Percentiles rank a stretch among this genome's conserved stretches.
These are phyloP conservation scores for Trichoderma parareesei DNA, from an alignment of 495 filamentous ascomycete species.

Conservation along the genomic window DNA sequence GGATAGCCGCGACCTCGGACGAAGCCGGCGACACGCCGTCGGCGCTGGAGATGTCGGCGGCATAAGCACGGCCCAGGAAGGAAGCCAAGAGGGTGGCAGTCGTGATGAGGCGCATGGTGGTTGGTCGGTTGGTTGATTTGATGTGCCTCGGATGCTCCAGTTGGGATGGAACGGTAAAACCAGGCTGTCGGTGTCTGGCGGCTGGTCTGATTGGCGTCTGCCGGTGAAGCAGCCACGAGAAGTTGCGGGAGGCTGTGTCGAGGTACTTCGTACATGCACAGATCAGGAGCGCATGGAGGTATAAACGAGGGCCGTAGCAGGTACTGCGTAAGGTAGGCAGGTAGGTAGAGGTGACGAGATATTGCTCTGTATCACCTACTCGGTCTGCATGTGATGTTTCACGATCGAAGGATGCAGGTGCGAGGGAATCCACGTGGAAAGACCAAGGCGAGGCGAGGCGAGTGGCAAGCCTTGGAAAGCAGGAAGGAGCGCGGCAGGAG, in stretches of 20 bases:
- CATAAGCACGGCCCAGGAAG: background rate
- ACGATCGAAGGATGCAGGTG: background rate
- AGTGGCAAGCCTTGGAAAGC: background rate
- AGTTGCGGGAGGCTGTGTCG: too few species aligned
- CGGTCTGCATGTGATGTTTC: too few species aligned
- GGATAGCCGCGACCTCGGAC: slow-evolving; percentile 3
- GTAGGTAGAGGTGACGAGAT: too few species aligned
- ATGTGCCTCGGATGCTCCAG: background rate
- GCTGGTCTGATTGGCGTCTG: background rate
- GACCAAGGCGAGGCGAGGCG: background rate
- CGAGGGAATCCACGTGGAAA: background rate
- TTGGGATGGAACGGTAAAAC: background rate
- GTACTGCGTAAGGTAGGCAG: too few species aligned
- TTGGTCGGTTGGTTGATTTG: too few species aligned
- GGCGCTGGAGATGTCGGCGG: background rate
- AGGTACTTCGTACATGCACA: too few species aligned
- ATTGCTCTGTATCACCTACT: too few species aligned
- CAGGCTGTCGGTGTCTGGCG: background rate
- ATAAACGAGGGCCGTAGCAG: too few species aligned
- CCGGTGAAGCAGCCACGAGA: too few species aligned
- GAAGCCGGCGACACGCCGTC: background rate
- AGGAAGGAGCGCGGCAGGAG: background rate
- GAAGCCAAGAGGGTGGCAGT: slow-evolving; percentile 4
- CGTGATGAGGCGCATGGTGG: background rate
- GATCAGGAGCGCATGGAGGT: too few species aligned